Evolutionary conservation across 768 basidiomycete species (phyloP).

Genomic region (Collybia mongolica): DNA sequence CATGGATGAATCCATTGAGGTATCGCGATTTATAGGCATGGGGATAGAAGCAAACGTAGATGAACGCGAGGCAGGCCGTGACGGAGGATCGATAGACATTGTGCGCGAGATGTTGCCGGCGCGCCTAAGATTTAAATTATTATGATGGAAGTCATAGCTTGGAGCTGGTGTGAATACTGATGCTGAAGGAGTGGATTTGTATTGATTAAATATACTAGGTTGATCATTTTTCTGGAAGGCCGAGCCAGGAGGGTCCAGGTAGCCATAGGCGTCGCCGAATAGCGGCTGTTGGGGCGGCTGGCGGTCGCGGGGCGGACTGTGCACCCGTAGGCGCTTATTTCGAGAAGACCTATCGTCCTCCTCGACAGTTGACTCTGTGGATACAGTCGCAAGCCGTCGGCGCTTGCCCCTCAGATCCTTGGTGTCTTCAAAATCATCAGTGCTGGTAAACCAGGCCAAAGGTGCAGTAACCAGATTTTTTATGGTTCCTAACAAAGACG

Average conservation of each 20-base stretch:
- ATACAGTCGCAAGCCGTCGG: constrained; percentile 37
- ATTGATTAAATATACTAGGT: constrained; percentile 19
- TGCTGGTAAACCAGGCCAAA: constrained; percentile 52
- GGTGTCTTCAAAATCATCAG: constrained; percentile 47
- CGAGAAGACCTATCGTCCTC: constrained; percentile 31
- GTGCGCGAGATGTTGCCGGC: constrained; percentile 47
- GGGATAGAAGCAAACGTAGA: constrained; percentile 42
- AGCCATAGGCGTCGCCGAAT: constrained; percentile 24
- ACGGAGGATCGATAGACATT: constrained; percentile 72
- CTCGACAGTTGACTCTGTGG: constrained; percentile 28
- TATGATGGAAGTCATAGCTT: constrained; percentile 26
- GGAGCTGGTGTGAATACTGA: constrained; percentile 20
- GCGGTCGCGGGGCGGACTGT: constrained; percentile 43
- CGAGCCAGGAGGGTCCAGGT: constrained; percentile 55
- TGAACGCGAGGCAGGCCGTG: constrained; percentile 33
- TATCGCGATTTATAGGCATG: constrained; percentile 36
- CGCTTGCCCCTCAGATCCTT: constrained; percentile 55
- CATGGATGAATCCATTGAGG: constrained; percentile 28
- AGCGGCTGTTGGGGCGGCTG: constrained; percentile 21
- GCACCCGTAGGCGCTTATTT: constrained; percentile 53
- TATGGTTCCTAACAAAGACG: constrained; percentile 60
- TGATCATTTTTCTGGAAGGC: constrained; percentile 34
- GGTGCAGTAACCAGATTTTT: constrained; percentile 68
- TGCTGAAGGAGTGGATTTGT: constrained; percentile 20
- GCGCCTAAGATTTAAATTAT: constrained; percentile 28